A percentile compares a stretch with the other conserved stretches of the same genome.
Evolutionary conservation across 2,329 filamentous ascomycete genomes (phyloP).

Genomic region (Aspergillus costaricaensis): DNA sequence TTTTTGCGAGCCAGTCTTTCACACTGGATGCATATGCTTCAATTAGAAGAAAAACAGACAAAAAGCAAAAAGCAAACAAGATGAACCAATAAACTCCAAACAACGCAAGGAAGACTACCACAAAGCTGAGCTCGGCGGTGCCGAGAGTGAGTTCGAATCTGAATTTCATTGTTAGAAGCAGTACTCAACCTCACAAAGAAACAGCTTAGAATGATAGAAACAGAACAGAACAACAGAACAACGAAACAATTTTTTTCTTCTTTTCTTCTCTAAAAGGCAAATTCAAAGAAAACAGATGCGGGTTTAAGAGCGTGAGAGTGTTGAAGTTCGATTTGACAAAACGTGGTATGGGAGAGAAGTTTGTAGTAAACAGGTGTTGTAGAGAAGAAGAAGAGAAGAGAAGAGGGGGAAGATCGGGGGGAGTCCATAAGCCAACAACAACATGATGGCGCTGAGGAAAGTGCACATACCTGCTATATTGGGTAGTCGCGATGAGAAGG

Average conservation of each 20-base stretch:
- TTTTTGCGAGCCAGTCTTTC: conserved; percentile 29
- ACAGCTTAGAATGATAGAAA: not conserved
- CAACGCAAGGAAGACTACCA: conserved; percentile 15
- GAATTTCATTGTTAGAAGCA: not conserved
- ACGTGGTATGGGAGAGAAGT: not conserved
- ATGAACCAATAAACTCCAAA: conserved; percentile 1
- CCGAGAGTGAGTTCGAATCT: too few relatives aligned
- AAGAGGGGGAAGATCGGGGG: not conserved
- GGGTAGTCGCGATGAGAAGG: conserved; percentile 20
- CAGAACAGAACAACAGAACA: too few relatives aligned
- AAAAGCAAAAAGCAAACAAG: conserved; percentile 5
- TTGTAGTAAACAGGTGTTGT: conserved; percentile 1
- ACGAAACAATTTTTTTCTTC: not conserved
- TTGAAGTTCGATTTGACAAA: too few relatives aligned
- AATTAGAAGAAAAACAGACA: conserved; percentile 18
- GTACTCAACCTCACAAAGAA: too few relatives aligned
- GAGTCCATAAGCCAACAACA: not conserved
- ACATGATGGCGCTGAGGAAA: conserved; percentile 13
- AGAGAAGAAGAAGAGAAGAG: conserved; percentile 17
- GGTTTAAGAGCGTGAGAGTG: too few relatives aligned
- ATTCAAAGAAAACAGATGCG: too few relatives aligned
- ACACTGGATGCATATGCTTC: too few relatives aligned
- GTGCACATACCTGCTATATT: conserved; percentile 18
- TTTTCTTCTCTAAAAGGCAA: not conserved
- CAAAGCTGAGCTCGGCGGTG: not conserved